Base-by-base conservation (phyloP, 495 filamentous ascomycete genomes). In the Penicillium samsonianum region DNA sequence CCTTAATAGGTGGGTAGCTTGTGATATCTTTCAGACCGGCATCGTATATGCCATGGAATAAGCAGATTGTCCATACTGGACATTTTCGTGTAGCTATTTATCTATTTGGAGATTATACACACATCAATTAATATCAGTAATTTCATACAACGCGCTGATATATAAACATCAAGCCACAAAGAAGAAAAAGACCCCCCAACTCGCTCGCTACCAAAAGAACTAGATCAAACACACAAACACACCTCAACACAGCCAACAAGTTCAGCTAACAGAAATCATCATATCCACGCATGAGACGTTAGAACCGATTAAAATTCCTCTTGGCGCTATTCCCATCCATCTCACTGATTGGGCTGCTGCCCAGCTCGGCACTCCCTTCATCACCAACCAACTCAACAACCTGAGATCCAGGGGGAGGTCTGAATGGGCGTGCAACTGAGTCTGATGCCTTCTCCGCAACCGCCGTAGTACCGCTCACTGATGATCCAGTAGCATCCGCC, bases 341-440 rank as follows among this genome's bases (percentile, higher is more conserved):
- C 30, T 56, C 59, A 44, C 54, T 58, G 11, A 62, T 43, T 5
- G 59, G 59, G 11, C 59, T 62, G 38, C 51, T 58, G 7, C 33
- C 55, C 22, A 62, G 16, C 44, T 62, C 59, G 12, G 30, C 49
- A 9, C 37, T 58, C 12, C 33, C 43, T 4, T 23, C 47, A 45
- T 58, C 45, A 2, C 59, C 59, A 14, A 22, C 33, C 20, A 62
- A 23, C 14, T 62, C 59, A 3, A 62, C 55, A 28, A 62, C 19
- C 19, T 33, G 26, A 5, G 59, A 58, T n/a, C 59, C 59, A 43
- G 59, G 55, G 30, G 37, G 31, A 20, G 59, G 59, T 17, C 59
- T 56, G n/a, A 58, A 55, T 7, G 30, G 31, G 16, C 35, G 31
- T 4, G 14, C 8, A 2, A 17, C 28, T 7, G 16, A 12, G 10